Base-by-base conservation (phyloP, 768 basidiomycete genomes). In the Psilocybe azurescens region DNA sequence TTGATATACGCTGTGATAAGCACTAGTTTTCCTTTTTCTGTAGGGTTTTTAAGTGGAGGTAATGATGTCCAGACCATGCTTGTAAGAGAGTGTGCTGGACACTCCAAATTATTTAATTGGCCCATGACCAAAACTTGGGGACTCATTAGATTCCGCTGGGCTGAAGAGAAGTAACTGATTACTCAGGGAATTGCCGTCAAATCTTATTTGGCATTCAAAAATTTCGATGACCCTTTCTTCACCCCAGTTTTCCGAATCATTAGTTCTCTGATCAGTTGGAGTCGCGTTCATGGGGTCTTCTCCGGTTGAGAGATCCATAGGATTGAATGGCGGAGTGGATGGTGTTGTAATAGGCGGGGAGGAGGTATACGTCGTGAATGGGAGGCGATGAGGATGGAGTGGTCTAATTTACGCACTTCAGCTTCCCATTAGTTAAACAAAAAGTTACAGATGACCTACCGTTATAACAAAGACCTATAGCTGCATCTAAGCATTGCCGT, bases 201-300 rank as follows among this genome's bases (percentile, higher is more conserved):
- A 83, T 36, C 76, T 73, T 14, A 90, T 68, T 30, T 79, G 79
- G 9, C 89, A 79, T 73, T 89, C 86, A 56, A 78, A 85, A n/a
- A 91, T 63, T 38, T 89, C 84, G 62, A 92, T 83, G 2, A 71
- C 78, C 6, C 77, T 74, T 56, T 90, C 88, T 69, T 90, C 89
- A 4, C 86, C 83, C 74, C 83, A 84, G 48, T 77, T 73, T 52
- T 89, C 87, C 82, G 83, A 81, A 44, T 79, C 75, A n/a, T 72
- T 63, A 9, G 67, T 60, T 39, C 71, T 72, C 6, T 70, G 61
- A n/a, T 77, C 74, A 14, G 73, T 64, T 33, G 67, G 56, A 41
- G 50, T 51, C 29, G 68, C 63, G 39, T 72, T 68, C 9, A 71
- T 52, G 28, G 79, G 60, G 29, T 78, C 75, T 1, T 81, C 68